A percentile compares a stretch with the other conserved stretches of the same genome.
phyloP scores from a whole-genome alignment of 208 protist genomes.

The Naegleria gruberi region DNA sequence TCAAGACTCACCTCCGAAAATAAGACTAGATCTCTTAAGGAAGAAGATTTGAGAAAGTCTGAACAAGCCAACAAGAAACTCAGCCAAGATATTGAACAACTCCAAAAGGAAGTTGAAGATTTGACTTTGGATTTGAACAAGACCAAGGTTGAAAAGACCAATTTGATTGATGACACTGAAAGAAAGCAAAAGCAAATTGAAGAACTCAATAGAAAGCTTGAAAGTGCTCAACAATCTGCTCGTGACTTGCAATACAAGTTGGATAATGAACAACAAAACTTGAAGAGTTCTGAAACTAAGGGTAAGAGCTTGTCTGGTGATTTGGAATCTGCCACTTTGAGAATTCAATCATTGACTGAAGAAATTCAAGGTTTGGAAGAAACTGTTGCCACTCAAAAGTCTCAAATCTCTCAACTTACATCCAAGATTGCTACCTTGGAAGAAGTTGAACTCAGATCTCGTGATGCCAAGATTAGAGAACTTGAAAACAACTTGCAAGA shows the following conservation, averaged over 20 bases:
- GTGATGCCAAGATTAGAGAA: neutral
- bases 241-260: neutral
- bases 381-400: neutral
- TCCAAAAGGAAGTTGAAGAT: neutral
- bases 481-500: neutral
- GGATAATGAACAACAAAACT: neutral
- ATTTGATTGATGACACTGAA: neutral
- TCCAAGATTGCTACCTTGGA: neutral
- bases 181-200: neutral
- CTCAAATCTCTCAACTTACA: neutral
- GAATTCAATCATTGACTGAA: neutral
- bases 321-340: neutral
- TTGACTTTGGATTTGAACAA: neutral
- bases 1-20: neutral
- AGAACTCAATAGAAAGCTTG: neutral
- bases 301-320: neutral
- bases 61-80: neutral
- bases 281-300: neutral
- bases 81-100: neutral
- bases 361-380: neutral
- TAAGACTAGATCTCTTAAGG: neutral
- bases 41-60: neutral
- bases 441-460: constrained; percentile 4
- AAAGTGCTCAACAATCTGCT: neutral
- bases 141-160: neutral